Evolutionary conservation across 139 green algal genomes (phyloP).

Genomic region (Picochlorum costavermella): DNA sequence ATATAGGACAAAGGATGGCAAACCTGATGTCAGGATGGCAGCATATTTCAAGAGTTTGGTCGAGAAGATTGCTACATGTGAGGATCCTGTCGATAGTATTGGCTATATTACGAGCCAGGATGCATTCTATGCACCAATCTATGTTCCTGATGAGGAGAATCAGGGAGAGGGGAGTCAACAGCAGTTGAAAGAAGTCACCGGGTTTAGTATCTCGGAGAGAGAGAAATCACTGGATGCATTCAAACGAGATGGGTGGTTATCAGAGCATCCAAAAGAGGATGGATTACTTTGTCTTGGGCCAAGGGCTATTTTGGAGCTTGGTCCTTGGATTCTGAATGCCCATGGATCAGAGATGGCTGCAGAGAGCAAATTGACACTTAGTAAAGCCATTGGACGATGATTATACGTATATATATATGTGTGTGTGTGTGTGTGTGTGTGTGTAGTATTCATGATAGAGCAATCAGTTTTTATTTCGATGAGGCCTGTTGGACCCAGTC

Average conservation of each 20-base stretch:
- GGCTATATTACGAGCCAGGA: conserved; percentile 5
- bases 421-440: too few species aligned
- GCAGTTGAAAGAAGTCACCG: neutral
- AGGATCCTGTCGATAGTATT: neutral
- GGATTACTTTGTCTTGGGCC: conserved; percentile 2
- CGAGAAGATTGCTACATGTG: conserved; percentile 1
- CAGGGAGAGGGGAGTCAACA: conserved; percentile 1
- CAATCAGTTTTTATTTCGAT: neutral
- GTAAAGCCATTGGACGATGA: neutral
- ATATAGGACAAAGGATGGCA: conserved; percentile 12
- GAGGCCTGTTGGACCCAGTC: conserved; percentile 74
- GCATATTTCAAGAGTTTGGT: conserved; percentile 14
- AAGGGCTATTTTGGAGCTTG: conserved; percentile 9
- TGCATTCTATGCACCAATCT: conserved; percentile 6
- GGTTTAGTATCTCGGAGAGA: neutral
- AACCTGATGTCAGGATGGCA: conserved; percentile 9
- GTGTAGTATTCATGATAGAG: too few species aligned
- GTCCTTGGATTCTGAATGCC: neutral
- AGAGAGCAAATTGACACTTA: neutral
- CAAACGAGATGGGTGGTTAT: conserved; percentile 4
- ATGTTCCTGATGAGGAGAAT: neutral
- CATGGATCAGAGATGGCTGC: neutral
- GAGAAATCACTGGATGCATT: conserved; percentile 8
- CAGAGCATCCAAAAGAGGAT: neutral
- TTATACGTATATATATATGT: neutral